Conservation (phyloP, 257 asterid species). For the Solanum peruvianum region DNA sequence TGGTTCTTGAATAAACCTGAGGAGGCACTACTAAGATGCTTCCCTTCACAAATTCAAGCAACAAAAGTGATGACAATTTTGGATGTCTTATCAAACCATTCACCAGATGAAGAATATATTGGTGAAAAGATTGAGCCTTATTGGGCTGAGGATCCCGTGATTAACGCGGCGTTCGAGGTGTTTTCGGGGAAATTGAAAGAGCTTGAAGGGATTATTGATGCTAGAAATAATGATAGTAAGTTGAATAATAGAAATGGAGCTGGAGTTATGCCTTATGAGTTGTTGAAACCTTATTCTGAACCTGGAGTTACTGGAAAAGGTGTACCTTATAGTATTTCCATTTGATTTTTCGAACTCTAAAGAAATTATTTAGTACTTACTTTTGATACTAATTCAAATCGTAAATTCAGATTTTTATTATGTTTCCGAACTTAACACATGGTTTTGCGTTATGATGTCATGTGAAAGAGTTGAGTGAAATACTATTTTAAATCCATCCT, state of each 20-base stretch:
- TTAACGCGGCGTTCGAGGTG: conserved; percentile 37
- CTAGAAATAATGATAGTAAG: conserved; percentile 21
- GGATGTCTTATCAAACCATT: conserved; percentile 60
- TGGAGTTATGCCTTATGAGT: conserved; percentile 64
- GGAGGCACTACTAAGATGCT: conserved; percentile 28
- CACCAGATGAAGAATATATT: conserved; percentile 77
- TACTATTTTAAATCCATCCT: too few species aligned
- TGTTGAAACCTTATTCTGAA: conserved; percentile 56
- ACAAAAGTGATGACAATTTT: conserved; percentile 32
- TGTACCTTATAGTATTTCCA: conserved; percentile 72
- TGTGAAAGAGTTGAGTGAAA: too few species aligned
- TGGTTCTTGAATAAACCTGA: conserved; percentile 49
- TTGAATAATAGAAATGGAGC: conserved; percentile 66
- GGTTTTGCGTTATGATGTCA: too few species aligned
- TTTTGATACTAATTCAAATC: too few species aligned
- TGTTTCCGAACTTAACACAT: too few species aligned
- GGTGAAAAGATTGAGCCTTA: conserved; percentile 28
- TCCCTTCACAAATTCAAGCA: conserved; percentile 69
- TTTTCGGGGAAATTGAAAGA: conserved; percentile 34
- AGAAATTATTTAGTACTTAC: too few species aligned
- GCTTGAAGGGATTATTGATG: conserved; percentile 65
- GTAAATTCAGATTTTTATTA: too few species aligned
- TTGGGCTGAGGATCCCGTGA: conserved; percentile 12
- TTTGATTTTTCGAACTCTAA: conserved; percentile 12
- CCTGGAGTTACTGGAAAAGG: conserved; percentile 78